These are phyloP conservation scores for Candida sanyiensis DNA, from an alignment of 805 yeast species.

Conservation along the genomic window DNA sequence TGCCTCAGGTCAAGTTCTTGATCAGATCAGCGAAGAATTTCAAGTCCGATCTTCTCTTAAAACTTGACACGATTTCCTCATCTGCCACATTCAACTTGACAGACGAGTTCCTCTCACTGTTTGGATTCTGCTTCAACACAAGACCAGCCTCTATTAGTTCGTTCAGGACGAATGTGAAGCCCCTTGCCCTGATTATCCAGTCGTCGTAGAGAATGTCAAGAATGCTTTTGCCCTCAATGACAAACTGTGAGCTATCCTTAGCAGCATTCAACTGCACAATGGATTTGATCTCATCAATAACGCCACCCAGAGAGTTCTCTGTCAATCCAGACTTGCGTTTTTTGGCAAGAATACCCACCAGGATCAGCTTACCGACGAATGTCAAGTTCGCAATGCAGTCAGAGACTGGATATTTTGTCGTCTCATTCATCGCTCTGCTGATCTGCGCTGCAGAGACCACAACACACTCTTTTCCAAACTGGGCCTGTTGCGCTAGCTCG, in stretches of 20 bases:
- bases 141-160: constrained; percentile 80
- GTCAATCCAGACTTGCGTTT: constrained; percentile 62
- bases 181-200: constrained; percentile 44
- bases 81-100: constrained; percentile 64
- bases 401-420: constrained; percentile 64
- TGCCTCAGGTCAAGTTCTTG: too few relatives aligned
- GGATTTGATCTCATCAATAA: constrained; percentile 68
- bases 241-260: constrained; percentile 23
- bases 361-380: constrained; percentile 61
- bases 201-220: constrained; percentile 31
- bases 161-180: constrained; percentile 53
- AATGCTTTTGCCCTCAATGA: constrained; percentile 29
- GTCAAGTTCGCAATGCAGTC: constrained; percentile 55
- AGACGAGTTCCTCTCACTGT: constrained; percentile 61
- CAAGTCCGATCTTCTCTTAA: constrained; percentile 50
- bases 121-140: constrained; percentile 53
- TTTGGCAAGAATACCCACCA: constrained; percentile 62
- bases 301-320: constrained; percentile 69
- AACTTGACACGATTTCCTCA: constrained; percentile 58
- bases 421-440: constrained; percentile 42
- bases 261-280: constrained; percentile 37
- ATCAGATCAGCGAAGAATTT: constrained; percentile 14
- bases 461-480: constrained; percentile 18
- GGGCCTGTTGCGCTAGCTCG: constrained; percentile 52
- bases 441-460: too few relatives aligned